Percentiles rank a stretch among this genome's conserved stretches.
phyloP scores from a whole-genome alignment of 2,329 filamentous ascomycete genomes.

The Ceratocystis eucalypticola region DNA sequence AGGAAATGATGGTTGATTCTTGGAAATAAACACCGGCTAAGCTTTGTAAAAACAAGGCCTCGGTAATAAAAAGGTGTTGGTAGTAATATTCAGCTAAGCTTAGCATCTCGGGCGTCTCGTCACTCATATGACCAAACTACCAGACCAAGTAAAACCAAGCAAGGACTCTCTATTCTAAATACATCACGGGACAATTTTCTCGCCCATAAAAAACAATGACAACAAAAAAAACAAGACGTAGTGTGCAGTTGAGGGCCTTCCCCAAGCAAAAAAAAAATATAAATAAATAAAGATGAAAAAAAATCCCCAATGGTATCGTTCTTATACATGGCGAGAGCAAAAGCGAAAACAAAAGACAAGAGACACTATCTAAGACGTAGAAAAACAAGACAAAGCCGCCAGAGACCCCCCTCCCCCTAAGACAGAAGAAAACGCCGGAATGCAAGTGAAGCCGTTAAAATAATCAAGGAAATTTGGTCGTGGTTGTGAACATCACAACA shows the following conservation, averaged over 20 bases:
- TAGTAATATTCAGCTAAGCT: not conserved
- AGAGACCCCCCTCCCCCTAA: not conserved
- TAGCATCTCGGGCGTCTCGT: no score
- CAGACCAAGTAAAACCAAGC: no score
- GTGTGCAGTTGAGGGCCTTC: not conserved
- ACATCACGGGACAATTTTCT: not conserved
- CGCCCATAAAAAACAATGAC: no score
- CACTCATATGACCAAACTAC: no score
- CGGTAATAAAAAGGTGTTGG: not conserved
- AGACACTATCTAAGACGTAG: not conserved
- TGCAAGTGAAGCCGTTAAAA: not conserved
- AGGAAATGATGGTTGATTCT: no score
- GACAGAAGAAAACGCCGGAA: not conserved
- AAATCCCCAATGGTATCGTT: not conserved
- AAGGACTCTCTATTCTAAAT: not conserved
- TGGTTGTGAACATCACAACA: not conserved
- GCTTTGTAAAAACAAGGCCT: not conserved
- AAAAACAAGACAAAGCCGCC: not conserved
- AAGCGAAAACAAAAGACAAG: not conserved
- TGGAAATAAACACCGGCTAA: no score
- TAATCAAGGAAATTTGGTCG: not conserved
- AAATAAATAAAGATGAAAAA: not conserved
- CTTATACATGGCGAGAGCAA: slow-evolving; percentile 2
- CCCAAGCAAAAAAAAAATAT: slow-evolving; percentile 4
- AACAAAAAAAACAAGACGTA: not conserved